Evolutionary conservation across 2,329 filamentous ascomycete genomes (phyloP).

Genomic region (Aspergillus melleus): DNA sequence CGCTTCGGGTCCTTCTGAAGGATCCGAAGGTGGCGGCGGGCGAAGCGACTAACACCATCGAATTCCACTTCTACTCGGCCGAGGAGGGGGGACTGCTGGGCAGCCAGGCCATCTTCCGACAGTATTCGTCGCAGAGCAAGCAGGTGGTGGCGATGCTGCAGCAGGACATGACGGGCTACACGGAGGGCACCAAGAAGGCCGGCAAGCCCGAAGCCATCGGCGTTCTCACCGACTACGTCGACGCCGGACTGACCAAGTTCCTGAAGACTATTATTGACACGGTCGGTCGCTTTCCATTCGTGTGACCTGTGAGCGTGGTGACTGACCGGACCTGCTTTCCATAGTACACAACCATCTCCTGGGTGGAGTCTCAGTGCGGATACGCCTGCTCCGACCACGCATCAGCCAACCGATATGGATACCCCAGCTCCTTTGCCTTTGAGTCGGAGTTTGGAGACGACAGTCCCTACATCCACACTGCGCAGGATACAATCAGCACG

Average conservation of each 20-base stretch:
- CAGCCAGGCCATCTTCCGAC: constrained; percentile 1
- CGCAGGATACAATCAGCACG: constrained; percentile 1
- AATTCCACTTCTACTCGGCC: constrained; percentile 6
- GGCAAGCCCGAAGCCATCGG: background rate
- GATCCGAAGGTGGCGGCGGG: background rate
- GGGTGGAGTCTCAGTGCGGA: background rate
- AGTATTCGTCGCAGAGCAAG: background rate
- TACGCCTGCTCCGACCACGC: constrained; percentile 5
- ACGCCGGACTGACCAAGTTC: constrained; percentile 2
- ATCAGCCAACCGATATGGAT: background rate
- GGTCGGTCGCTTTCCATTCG: background rate
- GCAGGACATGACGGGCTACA: constrained; percentile 5
- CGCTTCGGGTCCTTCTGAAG: constrained; percentile 1
- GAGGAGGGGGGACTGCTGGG: constrained; percentile 4
- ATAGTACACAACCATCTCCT: background rate
- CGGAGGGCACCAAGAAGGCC: background rate
- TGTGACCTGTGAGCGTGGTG: background rate
- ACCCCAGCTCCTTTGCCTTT: background rate
- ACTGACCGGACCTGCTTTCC: background rate
- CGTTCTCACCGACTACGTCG: background rate
- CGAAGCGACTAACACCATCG: background rate
- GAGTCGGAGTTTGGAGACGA: constrained; percentile 1
- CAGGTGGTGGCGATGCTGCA: constrained; percentile 4
- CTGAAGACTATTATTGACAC: background rate
- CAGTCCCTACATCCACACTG: constrained; percentile 2